Conservation (phyloP, 441 rosid genomes). For the Bruguiera hainesii region DNA sequence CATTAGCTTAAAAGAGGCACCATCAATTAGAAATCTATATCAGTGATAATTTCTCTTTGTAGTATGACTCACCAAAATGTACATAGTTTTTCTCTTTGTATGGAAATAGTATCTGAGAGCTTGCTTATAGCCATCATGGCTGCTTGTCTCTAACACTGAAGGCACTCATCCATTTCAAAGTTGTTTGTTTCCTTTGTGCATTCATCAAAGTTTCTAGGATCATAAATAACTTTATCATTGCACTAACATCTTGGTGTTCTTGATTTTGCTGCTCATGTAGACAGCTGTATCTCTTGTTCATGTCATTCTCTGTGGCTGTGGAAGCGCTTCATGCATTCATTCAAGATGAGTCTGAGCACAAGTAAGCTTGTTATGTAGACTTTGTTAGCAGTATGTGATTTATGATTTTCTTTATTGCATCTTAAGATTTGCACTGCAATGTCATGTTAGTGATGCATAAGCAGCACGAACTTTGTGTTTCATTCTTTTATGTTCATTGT, state of each 20-base stretch:
- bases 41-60: no score
- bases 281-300: constrained; percentile 98
- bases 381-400: background rate
- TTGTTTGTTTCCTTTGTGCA: background rate
- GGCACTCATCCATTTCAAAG: background rate
- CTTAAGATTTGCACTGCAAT: no score
- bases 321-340: constrained; percentile 98
- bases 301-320: constrained; percentile 96
- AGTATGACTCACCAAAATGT: background rate
- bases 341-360: constrained; percentile 97
- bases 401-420: constrained; percentile 9
- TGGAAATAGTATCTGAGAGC: constrained; percentile 20
- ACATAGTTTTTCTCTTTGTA: background rate
- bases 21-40: no score
- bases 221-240: constrained; percentile 6
- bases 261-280: constrained; percentile 74
- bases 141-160: background rate
- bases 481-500: no score
- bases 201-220: background rate
- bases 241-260: constrained; percentile 45
- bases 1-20: background rate
- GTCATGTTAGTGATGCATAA: background rate
- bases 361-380: constrained; percentile 45
- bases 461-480: background rate
- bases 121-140: no score